phyloP scores from a whole-genome alignment of 2,329 filamentous ascomycete genomes.

The Parafenestella ontariensis region DNA sequence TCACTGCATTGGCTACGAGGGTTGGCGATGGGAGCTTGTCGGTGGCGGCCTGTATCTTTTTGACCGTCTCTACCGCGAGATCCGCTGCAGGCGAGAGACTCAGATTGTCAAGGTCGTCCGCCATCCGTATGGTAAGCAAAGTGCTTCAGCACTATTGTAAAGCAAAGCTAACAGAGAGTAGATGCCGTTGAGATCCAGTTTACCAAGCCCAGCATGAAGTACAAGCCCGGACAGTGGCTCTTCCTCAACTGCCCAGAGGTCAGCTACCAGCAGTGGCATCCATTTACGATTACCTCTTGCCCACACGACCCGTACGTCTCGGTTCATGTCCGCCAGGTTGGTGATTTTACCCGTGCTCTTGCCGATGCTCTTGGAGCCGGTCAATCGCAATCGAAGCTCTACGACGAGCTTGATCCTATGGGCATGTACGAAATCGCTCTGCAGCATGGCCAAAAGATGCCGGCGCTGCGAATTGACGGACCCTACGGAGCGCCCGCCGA shows the following conservation, averaged over 20 bases:
- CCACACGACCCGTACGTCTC: conserved; percentile 95
- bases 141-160: background rate
- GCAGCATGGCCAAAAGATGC: conserved; percentile 92
- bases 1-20: conserved; percentile 93
- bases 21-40: conserved; percentile 95
- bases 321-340: conserved; percentile 93
- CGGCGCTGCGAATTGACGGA: conserved; percentile 85
- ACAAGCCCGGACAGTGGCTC: conserved; percentile 98
- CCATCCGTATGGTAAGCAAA: conserved; percentile 82
- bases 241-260: conserved; percentile 93
- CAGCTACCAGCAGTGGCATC: conserved; percentile 93
- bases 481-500: conserved; percentile 97
- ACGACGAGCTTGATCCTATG: conserved; percentile 87
- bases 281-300: conserved; percentile 98
- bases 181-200: conserved; percentile 98
- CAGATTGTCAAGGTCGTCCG: conserved; percentile 93
- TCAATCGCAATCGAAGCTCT: conserved; percentile 83
- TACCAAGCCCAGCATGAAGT: conserved; percentile 92
- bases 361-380: conserved; percentile 95
- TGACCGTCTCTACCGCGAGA: conserved; percentile 90
- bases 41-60: conserved; percentile 84
- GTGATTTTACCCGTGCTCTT: conserved; percentile 93
- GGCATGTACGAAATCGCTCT: conserved; percentile 98
- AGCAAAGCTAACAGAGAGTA: conserved; percentile 49
- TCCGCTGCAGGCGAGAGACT: conserved; percentile 81